phyloP scores from a whole-genome alignment of 2,329 filamentous ascomycete species.

The Fusarium pilosicola region DNA sequence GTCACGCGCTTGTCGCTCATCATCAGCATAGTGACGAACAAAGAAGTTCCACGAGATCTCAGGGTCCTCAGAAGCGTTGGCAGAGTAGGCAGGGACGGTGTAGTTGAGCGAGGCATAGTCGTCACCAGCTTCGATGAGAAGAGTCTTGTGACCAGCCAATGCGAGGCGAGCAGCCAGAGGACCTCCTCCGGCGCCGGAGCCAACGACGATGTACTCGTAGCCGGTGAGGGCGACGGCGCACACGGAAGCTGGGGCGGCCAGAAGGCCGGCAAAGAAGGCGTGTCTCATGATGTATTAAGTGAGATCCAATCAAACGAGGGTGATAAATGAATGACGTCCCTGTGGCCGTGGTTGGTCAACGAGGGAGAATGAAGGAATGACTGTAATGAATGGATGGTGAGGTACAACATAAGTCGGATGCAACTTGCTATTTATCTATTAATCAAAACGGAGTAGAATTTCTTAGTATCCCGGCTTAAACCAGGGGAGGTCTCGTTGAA shows the following conservation, averaged over 20 bases:
- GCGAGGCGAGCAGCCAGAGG: slow-evolving; percentile 68
- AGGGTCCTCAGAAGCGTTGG: slow-evolving; percentile 64
- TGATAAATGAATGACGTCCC: not conserved
- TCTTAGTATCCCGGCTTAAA: not conserved
- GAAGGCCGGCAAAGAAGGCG: slow-evolving; percentile 18
- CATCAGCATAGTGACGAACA: slow-evolving; percentile 68
- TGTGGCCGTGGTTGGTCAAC: not conserved
- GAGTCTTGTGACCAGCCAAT: slow-evolving; percentile 66
- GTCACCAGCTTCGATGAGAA: slow-evolving; percentile 70
- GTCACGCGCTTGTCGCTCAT: slow-evolving; percentile 62
- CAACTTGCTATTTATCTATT: not conserved
- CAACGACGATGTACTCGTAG: slow-evolving; percentile 70
- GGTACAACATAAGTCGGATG: not conserved
- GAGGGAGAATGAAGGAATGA: not conserved
- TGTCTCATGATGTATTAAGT: slow-evolving; percentile 24
- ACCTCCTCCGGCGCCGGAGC: slow-evolving; percentile 69
- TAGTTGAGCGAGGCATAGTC: slow-evolving; percentile 64
- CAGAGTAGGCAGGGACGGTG: slow-evolving; percentile 64
- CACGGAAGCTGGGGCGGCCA: slow-evolving; percentile 25
- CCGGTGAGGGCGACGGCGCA: slow-evolving; percentile 32
- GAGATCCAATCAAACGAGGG: not conserved
- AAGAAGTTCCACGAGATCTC: slow-evolving; percentile 71
- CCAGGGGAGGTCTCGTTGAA: not conserved
- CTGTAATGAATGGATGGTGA: not conserved
- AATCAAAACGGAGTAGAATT: not conserved